These are phyloP conservation scores for Colletotrichum somersetense DNA, from an alignment of 2,329 filamentous ascomycete species.

Conservation along the genomic window DNA sequence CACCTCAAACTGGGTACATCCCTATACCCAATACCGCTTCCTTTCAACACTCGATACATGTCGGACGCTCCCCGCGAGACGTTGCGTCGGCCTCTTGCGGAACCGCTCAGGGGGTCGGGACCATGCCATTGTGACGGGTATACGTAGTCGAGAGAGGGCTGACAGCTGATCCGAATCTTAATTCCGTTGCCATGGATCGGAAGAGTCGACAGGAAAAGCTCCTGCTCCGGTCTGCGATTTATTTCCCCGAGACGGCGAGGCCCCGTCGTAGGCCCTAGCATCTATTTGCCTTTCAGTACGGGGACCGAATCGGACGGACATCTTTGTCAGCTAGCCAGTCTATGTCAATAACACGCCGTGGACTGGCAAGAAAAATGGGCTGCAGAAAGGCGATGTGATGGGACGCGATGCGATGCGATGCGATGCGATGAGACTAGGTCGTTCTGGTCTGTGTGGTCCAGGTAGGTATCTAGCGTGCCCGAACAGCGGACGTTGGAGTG, in stretches of 20 bases:
- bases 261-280: slow-evolving; percentile 9
- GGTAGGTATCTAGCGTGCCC: slow-evolving; percentile 11
- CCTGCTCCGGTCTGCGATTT: slow-evolving; percentile 4
- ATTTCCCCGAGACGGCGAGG: slow-evolving; percentile 11
- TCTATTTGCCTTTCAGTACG: background rate
- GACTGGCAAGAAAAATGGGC: slow-evolving; percentile 16
- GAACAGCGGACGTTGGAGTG: slow-evolving; percentile 38
- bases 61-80: slow-evolving; percentile 26
- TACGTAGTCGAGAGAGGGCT: slow-evolving; percentile 2
- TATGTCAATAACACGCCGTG: slow-evolving; percentile 6
- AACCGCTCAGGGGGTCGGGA: slow-evolving; percentile 4
- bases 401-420: too few species aligned
- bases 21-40: slow-evolving; percentile 33
- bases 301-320: background rate
- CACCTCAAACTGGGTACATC: slow-evolving; percentile 30
- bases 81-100: slow-evolving; percentile 1
- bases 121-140: slow-evolving; percentile 2
- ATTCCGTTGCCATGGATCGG: background rate
- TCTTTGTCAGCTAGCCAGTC: slow-evolving; percentile 19
- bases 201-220: slow-evolving; percentile 6
- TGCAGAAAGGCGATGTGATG: slow-evolving; percentile 23
- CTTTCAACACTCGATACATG: slow-evolving; percentile 23
- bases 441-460: slow-evolving; percentile 7
- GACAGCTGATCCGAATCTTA: slow-evolving; percentile 23
- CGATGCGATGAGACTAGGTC: slow-evolving; percentile 25